These are phyloP conservation scores for Penicillium psychrofluorescens DNA, from an alignment of 495 filamentous ascomycete genomes.

Conservation along the genomic window DNA sequence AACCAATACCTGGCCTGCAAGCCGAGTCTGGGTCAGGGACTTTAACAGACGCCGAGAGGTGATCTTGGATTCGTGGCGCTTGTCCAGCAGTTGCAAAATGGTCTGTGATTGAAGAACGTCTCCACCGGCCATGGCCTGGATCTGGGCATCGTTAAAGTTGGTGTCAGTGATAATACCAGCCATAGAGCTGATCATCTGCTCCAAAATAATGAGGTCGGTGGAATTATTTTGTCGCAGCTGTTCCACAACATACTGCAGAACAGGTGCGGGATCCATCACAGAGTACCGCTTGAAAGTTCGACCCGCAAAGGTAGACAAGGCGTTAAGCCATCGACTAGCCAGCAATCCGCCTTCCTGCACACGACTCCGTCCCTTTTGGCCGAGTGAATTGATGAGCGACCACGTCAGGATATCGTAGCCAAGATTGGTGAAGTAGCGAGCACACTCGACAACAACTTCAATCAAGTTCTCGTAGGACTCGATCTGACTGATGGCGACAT, in stretches of 20 bases:
- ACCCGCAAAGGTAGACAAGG: conserved; percentile 77
- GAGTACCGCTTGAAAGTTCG: conserved; percentile 75
- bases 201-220: conserved; percentile 79
- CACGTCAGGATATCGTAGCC: conserved; percentile 91
- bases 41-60: conserved; percentile 72
- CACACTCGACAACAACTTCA: conserved; percentile 86
- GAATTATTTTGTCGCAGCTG: conserved; percentile 75
- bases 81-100: conserved; percentile 68
- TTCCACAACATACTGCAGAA: conserved; percentile 81
- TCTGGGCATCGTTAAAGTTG: conserved; percentile 79
- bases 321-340: conserved; percentile 83
- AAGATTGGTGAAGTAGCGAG: conserved; percentile 83
- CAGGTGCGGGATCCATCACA: conserved; percentile 75
- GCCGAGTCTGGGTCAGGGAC: conserved; percentile 59
- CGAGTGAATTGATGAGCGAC: conserved; percentile 72
- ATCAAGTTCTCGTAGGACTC: conserved; percentile 90
- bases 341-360: conserved; percentile 78
- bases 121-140: conserved; percentile 80
- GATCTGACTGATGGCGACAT: conserved; percentile 76
- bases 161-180: conserved; percentile 79
- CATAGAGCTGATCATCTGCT: conserved; percentile 86
- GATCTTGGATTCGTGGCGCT: conserved; percentile 58
- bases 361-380: conserved; percentile 66
- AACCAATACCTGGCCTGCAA: conserved; percentile 74
- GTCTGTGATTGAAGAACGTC: conserved; percentile 71